Evolutionary conservation across 306 rosid species (phyloP).

Genomic region (Inga oerstediana): DNA sequence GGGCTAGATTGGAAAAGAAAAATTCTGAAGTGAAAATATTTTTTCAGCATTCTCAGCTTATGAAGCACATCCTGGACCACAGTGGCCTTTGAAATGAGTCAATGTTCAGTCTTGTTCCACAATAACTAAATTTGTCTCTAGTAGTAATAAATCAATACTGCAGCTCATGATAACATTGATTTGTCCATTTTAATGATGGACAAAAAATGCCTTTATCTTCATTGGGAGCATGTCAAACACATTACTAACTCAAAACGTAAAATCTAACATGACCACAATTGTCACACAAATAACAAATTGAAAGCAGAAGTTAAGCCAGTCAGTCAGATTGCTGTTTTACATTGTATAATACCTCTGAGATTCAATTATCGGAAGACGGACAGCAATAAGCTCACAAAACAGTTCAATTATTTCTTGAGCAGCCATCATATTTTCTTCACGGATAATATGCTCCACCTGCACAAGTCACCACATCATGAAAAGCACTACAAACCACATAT

Average conservation of each 20-base stretch:
- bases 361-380: slow-evolving; percentile 93
- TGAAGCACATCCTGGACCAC: background rate
- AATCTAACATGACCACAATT: background rate
- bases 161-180: slow-evolving; percentile 1
- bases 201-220: background rate
- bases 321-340: background rate
- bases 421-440: slow-evolving; percentile 99
- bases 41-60: background rate
- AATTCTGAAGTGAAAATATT: background rate
- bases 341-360: slow-evolving; percentile 67
- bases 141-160: slow-evolving; percentile 3
- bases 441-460: slow-evolving; percentile 94
- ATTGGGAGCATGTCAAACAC: background rate
- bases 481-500: background rate
- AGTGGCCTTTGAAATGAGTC: background rate
- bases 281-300: slow-evolving; percentile 11
- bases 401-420: slow-evolving; percentile 96
- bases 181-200: background rate
- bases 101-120: background rate
- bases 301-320: slow-evolving; percentile 27
- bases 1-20: background rate
- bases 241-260: slow-evolving; percentile 12
- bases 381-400: slow-evolving; percentile 81
- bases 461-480: slow-evolving; percentile 25
- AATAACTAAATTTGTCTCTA: slow-evolving; percentile 1